phyloP scores from a whole-genome alignment of 176 grass and related monocot genomes.

The Eragrostis nindensis region DNA sequence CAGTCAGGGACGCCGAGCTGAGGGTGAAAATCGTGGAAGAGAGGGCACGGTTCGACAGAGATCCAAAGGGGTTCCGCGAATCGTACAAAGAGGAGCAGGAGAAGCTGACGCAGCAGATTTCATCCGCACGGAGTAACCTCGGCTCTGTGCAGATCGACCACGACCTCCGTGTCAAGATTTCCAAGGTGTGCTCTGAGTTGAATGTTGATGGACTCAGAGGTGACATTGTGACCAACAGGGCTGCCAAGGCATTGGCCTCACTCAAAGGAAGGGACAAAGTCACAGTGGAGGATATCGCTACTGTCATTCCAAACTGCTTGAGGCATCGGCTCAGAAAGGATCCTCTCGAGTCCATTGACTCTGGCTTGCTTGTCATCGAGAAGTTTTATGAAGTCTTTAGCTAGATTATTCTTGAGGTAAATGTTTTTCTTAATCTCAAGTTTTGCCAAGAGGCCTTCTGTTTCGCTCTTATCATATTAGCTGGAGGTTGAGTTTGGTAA shows the following conservation, averaged over 20 bases:
- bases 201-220: conserved; percentile 97
- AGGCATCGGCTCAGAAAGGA: conserved; percentile 98
- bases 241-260: conserved; percentile 85
- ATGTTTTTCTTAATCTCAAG: conserved; percentile 34
- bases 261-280: conserved; percentile 89
- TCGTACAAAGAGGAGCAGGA: conserved; percentile 83
- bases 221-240: conserved; percentile 90
- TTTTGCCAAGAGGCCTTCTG: conserved; percentile 28
- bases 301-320: conserved; percentile 94
- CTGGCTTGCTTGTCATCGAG: conserved; percentile 87
- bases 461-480: conserved; percentile 18
- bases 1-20: conserved; percentile 86
- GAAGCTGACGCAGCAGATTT: conserved; percentile 84
- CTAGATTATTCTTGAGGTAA: conserved; percentile 55
- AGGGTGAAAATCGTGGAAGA: conserved; percentile 98
- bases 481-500: conserved; percentile 21
- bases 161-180: conserved; percentile 96
- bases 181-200: conserved; percentile 85
- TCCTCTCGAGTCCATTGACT: conserved; percentile 93
- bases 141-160: conserved; percentile 74
- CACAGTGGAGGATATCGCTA: conserved; percentile 85
- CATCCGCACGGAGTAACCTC: conserved; percentile 64
- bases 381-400: conserved; percentile 98
- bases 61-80: conserved; percentile 76
- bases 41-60: conserved; percentile 79